Conservation (phyloP, 441 rosid species). For the Aleurites moluccanus region DNA sequence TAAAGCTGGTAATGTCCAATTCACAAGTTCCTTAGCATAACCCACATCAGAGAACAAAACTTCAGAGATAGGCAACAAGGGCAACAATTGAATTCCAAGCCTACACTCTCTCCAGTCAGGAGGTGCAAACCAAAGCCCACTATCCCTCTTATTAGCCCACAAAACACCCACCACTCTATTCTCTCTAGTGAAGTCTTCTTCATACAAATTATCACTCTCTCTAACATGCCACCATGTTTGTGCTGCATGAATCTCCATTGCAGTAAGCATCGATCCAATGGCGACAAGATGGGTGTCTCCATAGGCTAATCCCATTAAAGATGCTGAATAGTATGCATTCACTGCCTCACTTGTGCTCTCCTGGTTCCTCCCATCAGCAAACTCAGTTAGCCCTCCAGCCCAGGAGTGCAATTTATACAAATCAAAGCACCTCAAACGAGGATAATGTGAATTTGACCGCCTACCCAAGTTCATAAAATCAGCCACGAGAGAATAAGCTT, state of each 20-base stretch:
- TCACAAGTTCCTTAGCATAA: conserved; percentile 66
- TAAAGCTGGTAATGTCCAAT: conserved; percentile 80
- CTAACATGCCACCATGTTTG: conserved; percentile 91
- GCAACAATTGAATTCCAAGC: conserved; percentile 88
- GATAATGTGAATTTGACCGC: conserved; percentile 47
- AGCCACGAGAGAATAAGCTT: conserved; percentile 81
- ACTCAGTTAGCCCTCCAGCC: conserved; percentile 94
- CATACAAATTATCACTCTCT: conserved; percentile 57
- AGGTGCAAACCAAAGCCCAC: conserved; percentile 89
- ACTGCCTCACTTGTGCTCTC: conserved; percentile 96
- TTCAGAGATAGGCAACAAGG: conserved; percentile 69
- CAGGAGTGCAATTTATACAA: conserved; percentile 87
- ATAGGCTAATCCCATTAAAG: conserved; percentile 87
- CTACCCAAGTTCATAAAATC: conserved; percentile 79
- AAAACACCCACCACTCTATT: conserved; percentile 88
- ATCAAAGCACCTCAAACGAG: conserved; percentile 85
- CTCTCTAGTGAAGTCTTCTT: conserved; percentile 63
- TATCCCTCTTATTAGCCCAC: conserved; percentile 92
- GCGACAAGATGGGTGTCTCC: conserved; percentile 80
- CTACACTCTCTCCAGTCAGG: conserved; percentile 80
- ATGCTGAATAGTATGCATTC: conserved; percentile 85
- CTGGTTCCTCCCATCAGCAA: conserved; percentile 82
- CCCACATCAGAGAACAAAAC: conserved; percentile 65
- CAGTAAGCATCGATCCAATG: conserved; percentile 58
- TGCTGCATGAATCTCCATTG: conserved; percentile 91